These are phyloP conservation scores for Magnaporthiopsis rhizophila DNA, from an alignment of 2,329 filamentous ascomycete species.

Conservation along the genomic window DNA sequence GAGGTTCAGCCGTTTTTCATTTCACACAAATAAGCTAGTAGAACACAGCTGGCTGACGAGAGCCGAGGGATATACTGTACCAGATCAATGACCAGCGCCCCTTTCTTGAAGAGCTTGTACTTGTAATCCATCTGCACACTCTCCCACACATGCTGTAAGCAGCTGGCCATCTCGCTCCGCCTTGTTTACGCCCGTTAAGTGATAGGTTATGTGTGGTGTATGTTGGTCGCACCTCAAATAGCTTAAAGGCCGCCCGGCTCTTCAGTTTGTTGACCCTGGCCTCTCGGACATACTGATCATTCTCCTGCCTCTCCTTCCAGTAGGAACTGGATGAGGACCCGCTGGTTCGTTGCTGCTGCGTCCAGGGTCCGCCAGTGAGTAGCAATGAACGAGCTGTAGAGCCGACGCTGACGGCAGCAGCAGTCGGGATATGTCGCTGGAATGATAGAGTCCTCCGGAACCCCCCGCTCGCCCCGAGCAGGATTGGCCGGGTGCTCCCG, in stretches of 20 bases:
- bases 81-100: slow-evolving; percentile 84
- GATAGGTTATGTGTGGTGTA: slow-evolving; percentile 8
- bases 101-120: slow-evolving; percentile 68
- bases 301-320: slow-evolving; percentile 75
- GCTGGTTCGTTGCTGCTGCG: neutral
- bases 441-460: neutral
- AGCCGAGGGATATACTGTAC: slow-evolving; percentile 37
- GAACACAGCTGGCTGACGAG: neutral
- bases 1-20: neutral
- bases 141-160: neutral
- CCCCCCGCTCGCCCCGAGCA: neutral
- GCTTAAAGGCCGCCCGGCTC: slow-evolving; percentile 87
- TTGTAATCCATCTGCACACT: slow-evolving; percentile 65
- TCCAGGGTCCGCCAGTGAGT: neutral
- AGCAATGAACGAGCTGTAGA: neutral
- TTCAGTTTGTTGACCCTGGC: slow-evolving; percentile 76
- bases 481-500: neutral
- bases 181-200: neutral
- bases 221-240: slow-evolving; percentile 58
- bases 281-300: slow-evolving; percentile 63
- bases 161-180: neutral
- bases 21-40: neutral
- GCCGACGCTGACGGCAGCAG: neutral
- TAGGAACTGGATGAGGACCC: slow-evolving; percentile 54
- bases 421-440: neutral